Percentiles rank a stretch among this genome's conserved stretches.
phyloP scores from a whole-genome alignment of 2,329 filamentous ascomycete species.

The Grosmannia penicillata region DNA sequence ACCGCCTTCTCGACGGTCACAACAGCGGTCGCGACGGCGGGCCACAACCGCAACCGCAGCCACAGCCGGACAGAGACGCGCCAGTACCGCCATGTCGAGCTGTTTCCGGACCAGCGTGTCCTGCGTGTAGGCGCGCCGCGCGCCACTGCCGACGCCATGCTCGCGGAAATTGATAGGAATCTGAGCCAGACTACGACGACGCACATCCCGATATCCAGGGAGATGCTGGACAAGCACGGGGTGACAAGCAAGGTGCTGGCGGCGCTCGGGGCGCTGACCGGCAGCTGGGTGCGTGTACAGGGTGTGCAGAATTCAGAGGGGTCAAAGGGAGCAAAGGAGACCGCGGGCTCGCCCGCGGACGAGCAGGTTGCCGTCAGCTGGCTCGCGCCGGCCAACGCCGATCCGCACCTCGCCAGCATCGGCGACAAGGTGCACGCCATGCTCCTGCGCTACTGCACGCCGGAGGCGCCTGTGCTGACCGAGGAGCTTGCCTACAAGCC shows the following conservation, averaged over 20 bases:
- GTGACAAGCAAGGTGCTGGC: constrained; percentile 13
- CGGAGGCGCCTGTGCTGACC: constrained; percentile 5
- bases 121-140: constrained; percentile 23
- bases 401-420: constrained; percentile 17
- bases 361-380: constrained; percentile 6
- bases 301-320: not conserved
- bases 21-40: constrained; percentile 5
- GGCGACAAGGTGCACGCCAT: constrained; percentile 31
- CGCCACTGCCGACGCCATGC: constrained; percentile 19
- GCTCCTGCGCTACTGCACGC: constrained; percentile 20
- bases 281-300: constrained; percentile 22
- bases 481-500: constrained; percentile 12
- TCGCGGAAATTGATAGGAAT: constrained; percentile 18
- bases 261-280: constrained; percentile 23
- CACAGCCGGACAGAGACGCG: constrained; percentile 5
- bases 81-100: constrained; percentile 18
- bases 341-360: not conserved
- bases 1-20: constrained; percentile 8
- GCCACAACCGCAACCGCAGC: constrained; percentile 18
- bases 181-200: constrained; percentile 14
- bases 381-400: not conserved
- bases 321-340: not conserved
- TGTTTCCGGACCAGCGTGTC: constrained; percentile 14
- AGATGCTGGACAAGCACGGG: not conserved
- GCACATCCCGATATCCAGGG: not conserved